Base-by-base conservation (phyloP, 192 early-diverging fungal species). In the Podila horticola region DNA sequence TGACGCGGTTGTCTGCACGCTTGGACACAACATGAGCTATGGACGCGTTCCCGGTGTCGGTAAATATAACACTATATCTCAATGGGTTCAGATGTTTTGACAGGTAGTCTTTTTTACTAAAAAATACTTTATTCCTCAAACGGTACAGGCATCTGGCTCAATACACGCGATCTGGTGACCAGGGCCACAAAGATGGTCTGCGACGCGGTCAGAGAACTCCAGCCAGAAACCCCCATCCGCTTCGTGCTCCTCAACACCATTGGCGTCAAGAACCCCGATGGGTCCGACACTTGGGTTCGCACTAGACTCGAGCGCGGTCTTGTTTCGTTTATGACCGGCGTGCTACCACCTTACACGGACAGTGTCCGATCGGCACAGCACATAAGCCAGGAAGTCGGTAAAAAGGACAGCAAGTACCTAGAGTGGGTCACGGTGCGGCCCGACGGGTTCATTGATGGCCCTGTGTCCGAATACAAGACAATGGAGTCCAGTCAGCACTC, bases 191-290 rank as follows among this genome's bases (percentile, higher is more conserved):
- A 72, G 15, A 58, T 72, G 70, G 34, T 72, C 22, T 72, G 61
- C 36, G 70, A 72, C 36, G 17, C 70, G 19, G 64, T 72, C 52
- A 64, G 38, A 19, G 50, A 64, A 20, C 50, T 58, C 33, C 31
- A 72, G 33, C 70, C 62, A 13, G 62, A 17, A 13, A 36, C 0
- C 3, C 70, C 70, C 15, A 72, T 72, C 62, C 13, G 28, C 26
- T 72, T 72, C 24, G 38, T 72, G 22, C 28, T 72, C 24, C 62
- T 72, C 36, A 72, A 72, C 26, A 72, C 70, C 7, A 62, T 72
- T 24, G 70, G 70, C 15, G 70, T 72, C 34, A 5, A n/a, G 12
- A 72, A 72, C 28, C 70, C 70, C 24, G 70, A 72, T 58, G 70
- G 70, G 15, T 62, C 70, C 31, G 70, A 72, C 20, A 63, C 5